These are phyloP conservation scores for Talaromyces rugulosus DNA, from an alignment of 2,329 filamentous ascomycete species.

Conservation along the genomic window DNA sequence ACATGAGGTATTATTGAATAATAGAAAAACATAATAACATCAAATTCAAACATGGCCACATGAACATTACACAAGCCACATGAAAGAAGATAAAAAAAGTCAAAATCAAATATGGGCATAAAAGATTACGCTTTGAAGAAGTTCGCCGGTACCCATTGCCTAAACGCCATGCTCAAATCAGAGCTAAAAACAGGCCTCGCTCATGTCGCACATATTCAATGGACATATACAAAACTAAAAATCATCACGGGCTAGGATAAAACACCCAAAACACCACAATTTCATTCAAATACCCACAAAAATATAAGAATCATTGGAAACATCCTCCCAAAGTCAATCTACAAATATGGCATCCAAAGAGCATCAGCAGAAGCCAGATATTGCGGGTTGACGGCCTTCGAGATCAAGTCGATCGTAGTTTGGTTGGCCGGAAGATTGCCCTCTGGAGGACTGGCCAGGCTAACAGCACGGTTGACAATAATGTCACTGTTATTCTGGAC, in stretches of 20 bases:
- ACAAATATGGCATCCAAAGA: constrained; percentile 96
- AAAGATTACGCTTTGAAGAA: background rate
- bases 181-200: background rate
- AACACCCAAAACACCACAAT: background rate
- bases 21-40: background rate
- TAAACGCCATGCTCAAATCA: background rate
- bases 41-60: background rate
- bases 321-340: constrained; percentile 10
- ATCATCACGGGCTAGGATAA: background rate
- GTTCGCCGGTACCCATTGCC: background rate
- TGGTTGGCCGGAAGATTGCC: constrained; percentile 88
- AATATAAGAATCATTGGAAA: background rate
- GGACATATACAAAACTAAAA: background rate
- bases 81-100: background rate
- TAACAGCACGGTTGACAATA: constrained; percentile 85
- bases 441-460: constrained; percentile 71
- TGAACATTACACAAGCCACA: background rate
- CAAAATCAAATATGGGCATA: background rate
- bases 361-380: constrained; percentile 85
- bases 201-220: background rate
- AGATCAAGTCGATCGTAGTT: constrained; percentile 90
- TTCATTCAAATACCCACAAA: background rate
- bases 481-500: constrained; percentile 84
- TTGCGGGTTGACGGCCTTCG: constrained; percentile 87
- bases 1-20: background rate